These are phyloP conservation scores for Epichloe coenophiala DNA, from an alignment of 2,329 filamentous ascomycete species.

Conservation along the genomic window DNA sequence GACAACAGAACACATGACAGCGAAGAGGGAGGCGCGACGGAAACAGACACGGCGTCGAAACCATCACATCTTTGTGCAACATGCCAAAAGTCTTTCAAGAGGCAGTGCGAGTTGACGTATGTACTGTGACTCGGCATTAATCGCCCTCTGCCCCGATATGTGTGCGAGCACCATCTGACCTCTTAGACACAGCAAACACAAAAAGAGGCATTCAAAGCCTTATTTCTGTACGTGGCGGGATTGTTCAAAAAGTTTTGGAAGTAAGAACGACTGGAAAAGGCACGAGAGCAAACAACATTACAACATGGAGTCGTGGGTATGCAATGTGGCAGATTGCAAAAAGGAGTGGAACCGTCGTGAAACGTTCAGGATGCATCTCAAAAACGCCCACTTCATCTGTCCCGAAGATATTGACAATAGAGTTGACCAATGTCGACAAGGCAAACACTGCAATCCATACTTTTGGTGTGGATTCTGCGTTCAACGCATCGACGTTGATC, in stretches of 20 bases:
- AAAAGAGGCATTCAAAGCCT: constrained; percentile 66
- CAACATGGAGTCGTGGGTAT: constrained; percentile 59
- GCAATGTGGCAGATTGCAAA: constrained; percentile 43
- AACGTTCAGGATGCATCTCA: constrained; percentile 49
- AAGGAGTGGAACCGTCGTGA: constrained; percentile 46
- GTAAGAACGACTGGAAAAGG: constrained; percentile 88
- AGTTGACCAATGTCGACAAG: constrained; percentile 43
- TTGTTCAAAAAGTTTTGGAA: constrained; percentile 65
- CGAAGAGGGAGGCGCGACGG: constrained; percentile 4
- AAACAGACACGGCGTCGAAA: neutral
- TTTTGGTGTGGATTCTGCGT: constrained; percentile 88
- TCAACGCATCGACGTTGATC: constrained; percentile 37
- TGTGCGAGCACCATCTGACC: neutral
- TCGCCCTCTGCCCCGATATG: neutral
- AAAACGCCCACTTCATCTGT: constrained; percentile 28
- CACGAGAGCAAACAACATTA: constrained; percentile 75
- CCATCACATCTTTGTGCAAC: constrained; percentile 17
- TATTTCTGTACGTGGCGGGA: constrained; percentile 65
- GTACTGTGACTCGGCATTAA: constrained; percentile 7
- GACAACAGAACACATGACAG: neutral
- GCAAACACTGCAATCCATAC: constrained; percentile 45
- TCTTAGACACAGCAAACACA: constrained; percentile 54
- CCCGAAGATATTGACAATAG: constrained; percentile 24
- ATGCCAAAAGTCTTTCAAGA: constrained; percentile 33
- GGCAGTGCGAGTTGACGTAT: constrained; percentile 46